Evolutionary conservation across 1,139 yeast genomes (phyloP), one percentile per base, ranked within the genome.

Genomic region (Wickerhamomyces sp.): DNA sequence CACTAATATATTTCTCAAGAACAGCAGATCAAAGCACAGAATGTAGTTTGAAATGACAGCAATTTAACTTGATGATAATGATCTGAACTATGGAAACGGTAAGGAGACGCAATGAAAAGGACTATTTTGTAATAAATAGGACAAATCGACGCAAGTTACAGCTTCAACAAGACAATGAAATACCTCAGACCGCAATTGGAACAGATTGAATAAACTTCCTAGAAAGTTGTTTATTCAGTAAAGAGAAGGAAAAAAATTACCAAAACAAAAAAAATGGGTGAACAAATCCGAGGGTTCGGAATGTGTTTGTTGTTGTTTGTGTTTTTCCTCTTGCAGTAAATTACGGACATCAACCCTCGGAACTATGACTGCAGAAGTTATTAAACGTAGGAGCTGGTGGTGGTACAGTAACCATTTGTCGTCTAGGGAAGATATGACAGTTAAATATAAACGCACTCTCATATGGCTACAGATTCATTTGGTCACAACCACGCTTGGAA

Each of bases 301-400:
- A 29, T 37, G 42, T 4, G 36, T 39, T 37, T 41, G 47, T 42
- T 39, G 33, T 36, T 47, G 48, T 47, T 47, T 45, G 38, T 11
- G 23, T 29, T 13, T 42, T 49, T 23, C 52, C 41, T 6, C 4
- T 36, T 37, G 7, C 10, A 46, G 48, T 34, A 38, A 36, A 14
- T 32, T 36, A 37, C 49, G 46, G 33, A 27, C 38, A 10, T 3
- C 13, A n/a, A 2, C 9, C 15, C 31, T 27, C 32, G 23, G 18
- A 36, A 36, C 3, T 36, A 4, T n/a, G 33, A 14, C 18, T 6
- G 15, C 23, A 18, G 23, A 18, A 18, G n/a, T n/a, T n/a, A n/a
- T n/a, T n/a, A n/a, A n/a, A n/a, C n/a, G n/a, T n/a, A n/a, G n/a
- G n/a, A n/a, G n/a, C n/a, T n/a, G n/a, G n/a, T n/a, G n/a, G n/a